Evolutionary conservation across 257 asterid species (phyloP), one percentile per base, ranked within the genome.

Genomic region (Solanum arcanum): DNA sequence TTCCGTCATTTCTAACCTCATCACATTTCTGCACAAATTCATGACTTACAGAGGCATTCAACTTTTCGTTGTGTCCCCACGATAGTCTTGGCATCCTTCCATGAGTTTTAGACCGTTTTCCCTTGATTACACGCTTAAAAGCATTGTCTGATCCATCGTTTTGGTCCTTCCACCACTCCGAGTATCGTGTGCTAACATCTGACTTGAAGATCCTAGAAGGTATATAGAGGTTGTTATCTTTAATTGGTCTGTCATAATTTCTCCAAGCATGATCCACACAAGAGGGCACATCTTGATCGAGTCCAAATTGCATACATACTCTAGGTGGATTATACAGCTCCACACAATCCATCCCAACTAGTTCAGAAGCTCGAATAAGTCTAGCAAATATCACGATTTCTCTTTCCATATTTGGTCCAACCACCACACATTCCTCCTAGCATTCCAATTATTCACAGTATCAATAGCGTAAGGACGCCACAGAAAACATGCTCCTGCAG

Each of bases 271-370:
- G n/a, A 21, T 25, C 37, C 27, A 91, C 88, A 70, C 33, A 15
- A 13, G 86, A 87, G 1, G 92, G 94, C 37, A 92, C 60, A 41
- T 90, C 95, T 60, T 60, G 69, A 60, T 60, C 18, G 60, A 49
- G 15, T 49, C 23, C 93, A 64, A 93, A 91, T 12, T 93, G 96
- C 95, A 77, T 90, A 1, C 93, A 89, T 21, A 91, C 96, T 7
- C 94, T 91, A 75, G 92, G 93, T 5, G 94, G 94, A 56, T 86
- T 84, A 84, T 92, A 91, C 44, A 84, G 90, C 41, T 91, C 90
- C 44, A 90, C 82, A 86, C 92, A 90, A 29, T 70, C 87, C 25
- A 90, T 27, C 46, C 96, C 88, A 23, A 86, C 92, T 37, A 91
- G 89, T 83, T 90, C 89, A 81, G 90, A 86, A 33, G 86, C 35